Evolutionary conservation across 495 filamentous ascomycete genomes (phyloP).

Genomic region (Neurospora terricola): DNA sequence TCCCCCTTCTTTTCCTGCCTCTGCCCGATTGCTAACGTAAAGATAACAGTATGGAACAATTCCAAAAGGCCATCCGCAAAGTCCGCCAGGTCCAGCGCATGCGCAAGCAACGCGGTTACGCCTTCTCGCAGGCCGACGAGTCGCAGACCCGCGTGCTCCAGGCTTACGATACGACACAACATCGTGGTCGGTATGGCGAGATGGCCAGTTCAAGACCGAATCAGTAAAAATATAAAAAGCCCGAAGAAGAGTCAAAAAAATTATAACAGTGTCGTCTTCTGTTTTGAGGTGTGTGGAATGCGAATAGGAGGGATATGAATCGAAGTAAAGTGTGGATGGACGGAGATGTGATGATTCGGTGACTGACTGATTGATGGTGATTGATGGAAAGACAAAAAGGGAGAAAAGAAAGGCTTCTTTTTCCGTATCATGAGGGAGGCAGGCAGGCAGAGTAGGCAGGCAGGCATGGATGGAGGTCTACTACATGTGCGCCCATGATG

Average conservation of each 20-base stretch:
- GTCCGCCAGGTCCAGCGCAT: conserved; percentile 97
- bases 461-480: neutral
- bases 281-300: neutral
- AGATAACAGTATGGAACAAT: conserved; percentile 85
- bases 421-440: neutral
- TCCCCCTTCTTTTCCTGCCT: neutral
- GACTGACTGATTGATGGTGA: neutral
- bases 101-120: conserved; percentile 98
- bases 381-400: neutral
- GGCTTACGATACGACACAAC: conserved; percentile 92
- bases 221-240: too few species aligned
- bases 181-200: conserved; percentile 88
- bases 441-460: too few species aligned
- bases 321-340: neutral
- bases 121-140: conserved; percentile 96
- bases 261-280: neutral
- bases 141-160: conserved; percentile 86
- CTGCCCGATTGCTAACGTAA: conserved; percentile 2
- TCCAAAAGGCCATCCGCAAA: conserved; percentile 98
- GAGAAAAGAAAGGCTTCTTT: neutral
- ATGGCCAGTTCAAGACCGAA: conserved; percentile 64
- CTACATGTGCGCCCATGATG: too few species aligned
- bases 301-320: neutral
- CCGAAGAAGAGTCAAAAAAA: too few species aligned
- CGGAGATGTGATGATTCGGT: neutral